Base-by-base conservation (phyloP, 2,329 filamentous ascomycete species). In the Sporothrix luriei region DNA sequence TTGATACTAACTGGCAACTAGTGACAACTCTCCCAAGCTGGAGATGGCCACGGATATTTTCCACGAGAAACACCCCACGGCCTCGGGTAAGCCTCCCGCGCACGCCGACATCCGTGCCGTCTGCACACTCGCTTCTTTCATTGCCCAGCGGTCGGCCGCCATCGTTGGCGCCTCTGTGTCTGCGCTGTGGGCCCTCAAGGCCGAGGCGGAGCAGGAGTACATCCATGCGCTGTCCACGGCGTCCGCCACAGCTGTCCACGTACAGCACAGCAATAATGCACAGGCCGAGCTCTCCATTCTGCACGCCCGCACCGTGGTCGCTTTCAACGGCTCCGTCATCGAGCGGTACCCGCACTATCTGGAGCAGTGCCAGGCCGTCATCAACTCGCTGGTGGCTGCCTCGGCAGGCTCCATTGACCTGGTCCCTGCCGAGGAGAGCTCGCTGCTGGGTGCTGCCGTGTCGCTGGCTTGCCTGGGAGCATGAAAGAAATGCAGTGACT, bases 261-360 rank as follows among this genome's bases (percentile, higher is more conserved):
- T 38, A 19, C 19, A 67, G 4, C 75, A 74, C 43, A 81, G 82
- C 29, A 80, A 83, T 0, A 84, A 86, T 71, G 81, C 82, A 6
- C 84, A 85, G 72, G 80, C 80, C 1, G 78, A 80, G 55, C 76
- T 84, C 9, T 76, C 77, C 33, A 71, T 76, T 7, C 68, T 73
- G 46, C 79, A 80, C 69, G 51, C 65, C 13, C 79, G 80, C 69
- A 88, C 86, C 3, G 84, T 86, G 2, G 87, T 94, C n/a, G 90
- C 90, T 3, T 94, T 90, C 79, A 93, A 92, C 76, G 91, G 91
- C 57, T 91, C 89, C 38, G 90, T 94, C 65, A 88, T 94, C 66
- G 91, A 94, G 78, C 89, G 90, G 74, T 94, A 94, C 76, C 91
- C 91, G 0, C 81, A 82, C 9, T 94, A 93, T 77, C 81, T 85